phyloP scores from a whole-genome alignment of 2,329 filamentous ascomycete species.

The Aspergillus glaucus region DNA sequence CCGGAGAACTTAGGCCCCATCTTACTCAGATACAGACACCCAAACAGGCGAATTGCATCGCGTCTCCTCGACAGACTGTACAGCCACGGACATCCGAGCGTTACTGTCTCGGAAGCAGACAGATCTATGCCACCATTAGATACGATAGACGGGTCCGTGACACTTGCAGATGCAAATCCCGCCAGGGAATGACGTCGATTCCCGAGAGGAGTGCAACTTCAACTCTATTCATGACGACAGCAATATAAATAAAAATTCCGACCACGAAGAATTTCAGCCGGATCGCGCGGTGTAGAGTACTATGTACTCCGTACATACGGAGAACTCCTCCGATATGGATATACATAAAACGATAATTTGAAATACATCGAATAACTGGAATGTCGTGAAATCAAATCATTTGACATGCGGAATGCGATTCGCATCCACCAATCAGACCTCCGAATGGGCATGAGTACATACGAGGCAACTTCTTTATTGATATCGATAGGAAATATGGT shows the following conservation, averaged over 20 bases:
- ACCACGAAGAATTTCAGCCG: not conserved
- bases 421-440: not conserved
- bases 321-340: not conserved
- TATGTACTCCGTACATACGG: no score
- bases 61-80: not conserved
- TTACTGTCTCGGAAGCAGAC: constrained; percentile 7
- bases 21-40: not conserved
- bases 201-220: constrained; percentile 9
- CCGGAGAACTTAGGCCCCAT: not conserved
- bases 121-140: not conserved
- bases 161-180: constrained; percentile 12
- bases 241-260: constrained; percentile 1
- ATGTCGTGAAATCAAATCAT: not conserved
- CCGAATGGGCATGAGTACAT: not conserved
- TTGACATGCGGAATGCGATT: not conserved
- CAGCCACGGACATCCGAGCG: constrained; percentile 11
- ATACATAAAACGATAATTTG: constrained; percentile 3
- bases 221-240: constrained; percentile 1
- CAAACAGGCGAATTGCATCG: not conserved
- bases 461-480: not conserved
- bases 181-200: constrained; percentile 14
- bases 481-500: not conserved
- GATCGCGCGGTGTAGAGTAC: not conserved
- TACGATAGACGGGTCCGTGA: constrained; percentile 19
- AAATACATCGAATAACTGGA: constrained; percentile 1